Evolutionary conservation across 495 filamentous ascomycete species (phyloP).

Genomic region (Tetracladium setigerum): DNA sequence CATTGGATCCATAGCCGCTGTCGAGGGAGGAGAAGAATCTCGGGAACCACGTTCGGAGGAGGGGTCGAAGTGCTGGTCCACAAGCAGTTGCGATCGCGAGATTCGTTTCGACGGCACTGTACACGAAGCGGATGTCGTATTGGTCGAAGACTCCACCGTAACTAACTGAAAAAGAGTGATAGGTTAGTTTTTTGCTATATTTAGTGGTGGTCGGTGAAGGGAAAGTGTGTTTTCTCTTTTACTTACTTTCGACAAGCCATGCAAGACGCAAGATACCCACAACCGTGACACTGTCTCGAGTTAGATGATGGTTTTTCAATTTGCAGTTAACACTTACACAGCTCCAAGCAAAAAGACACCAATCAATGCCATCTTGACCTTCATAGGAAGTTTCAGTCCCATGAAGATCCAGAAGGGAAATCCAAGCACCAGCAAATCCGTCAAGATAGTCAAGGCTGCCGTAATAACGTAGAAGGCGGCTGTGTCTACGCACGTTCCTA

Average conservation of each 20-base stretch:
- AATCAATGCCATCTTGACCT: conserved; percentile 36
- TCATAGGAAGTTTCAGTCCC: conserved; percentile 36
- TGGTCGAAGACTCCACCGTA: neutral
- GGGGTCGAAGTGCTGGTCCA: conserved; percentile 32
- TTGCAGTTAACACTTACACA: no score
- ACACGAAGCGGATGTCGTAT: conserved; percentile 39
- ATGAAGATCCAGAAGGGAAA: conserved; percentile 41
- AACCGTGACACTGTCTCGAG: conserved; percentile 48
- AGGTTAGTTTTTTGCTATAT: no score
- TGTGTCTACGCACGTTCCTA: conserved; percentile 36
- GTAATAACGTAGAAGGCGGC: conserved; percentile 37
- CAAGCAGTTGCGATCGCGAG: conserved; percentile 46
- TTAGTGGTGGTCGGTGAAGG: no score
- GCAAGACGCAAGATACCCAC: conserved; percentile 36
- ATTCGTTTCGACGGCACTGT: conserved; percentile 46
- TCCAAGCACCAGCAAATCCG: conserved; percentile 40
- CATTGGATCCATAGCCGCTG: neutral
- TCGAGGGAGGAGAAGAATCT: conserved; percentile 3
- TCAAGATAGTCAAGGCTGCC: conserved; percentile 41
- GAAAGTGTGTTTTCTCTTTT: no score
- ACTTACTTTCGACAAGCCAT: neutral
- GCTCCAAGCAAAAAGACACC: conserved; percentile 26
- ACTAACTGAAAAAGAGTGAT: no score
- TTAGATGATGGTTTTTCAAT: no score
- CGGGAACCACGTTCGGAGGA: conserved; percentile 35